A percentile compares a stretch with the other conserved stretches of the same genome.
These are phyloP conservation scores for Pichia gijzeniarum DNA, from an alignment of 805 yeast species.

Conservation along the genomic window DNA sequence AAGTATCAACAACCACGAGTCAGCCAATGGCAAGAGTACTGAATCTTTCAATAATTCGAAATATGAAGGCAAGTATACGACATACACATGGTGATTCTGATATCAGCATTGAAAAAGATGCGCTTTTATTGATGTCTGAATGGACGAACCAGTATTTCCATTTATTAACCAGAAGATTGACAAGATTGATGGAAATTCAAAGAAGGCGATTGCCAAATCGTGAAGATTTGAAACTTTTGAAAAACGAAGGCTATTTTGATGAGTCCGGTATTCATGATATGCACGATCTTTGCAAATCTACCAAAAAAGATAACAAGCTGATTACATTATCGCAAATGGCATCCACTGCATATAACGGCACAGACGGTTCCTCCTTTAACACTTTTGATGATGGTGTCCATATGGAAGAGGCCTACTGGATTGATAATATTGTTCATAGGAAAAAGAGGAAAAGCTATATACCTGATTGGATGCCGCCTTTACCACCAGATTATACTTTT, in stretches of 20 bases:
- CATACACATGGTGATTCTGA: background rate
- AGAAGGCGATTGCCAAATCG: slow-evolving; percentile 51
- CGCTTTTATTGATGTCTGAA: background rate
- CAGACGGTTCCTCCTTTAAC: slow-evolving; percentile 3
- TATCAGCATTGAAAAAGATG: background rate
- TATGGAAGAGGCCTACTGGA: slow-evolving; percentile 10
- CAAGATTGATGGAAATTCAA: slow-evolving; percentile 50
- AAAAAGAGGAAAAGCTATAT: slow-evolving; percentile 37
- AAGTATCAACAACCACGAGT: background rate
- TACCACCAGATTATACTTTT: slow-evolving; percentile 94
- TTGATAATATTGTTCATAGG: slow-evolving; percentile 11
- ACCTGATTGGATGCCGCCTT: slow-evolving; percentile 74
- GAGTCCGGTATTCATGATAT: slow-evolving; percentile 33
- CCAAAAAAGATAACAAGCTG: slow-evolving; percentile 17
- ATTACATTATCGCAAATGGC: slow-evolving; percentile 2
- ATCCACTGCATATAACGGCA: background rate
- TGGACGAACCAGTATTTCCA: slow-evolving; percentile 33
- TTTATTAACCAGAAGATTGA: slow-evolving; percentile 36
- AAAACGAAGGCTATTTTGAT: slow-evolving; percentile 37
- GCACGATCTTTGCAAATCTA: slow-evolving; percentile 24
- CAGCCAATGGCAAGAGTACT: slow-evolving; percentile 6
- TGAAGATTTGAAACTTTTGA: slow-evolving; percentile 42
- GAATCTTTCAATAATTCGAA: background rate
- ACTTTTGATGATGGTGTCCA: slow-evolving; percentile 6
- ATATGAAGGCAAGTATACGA: slow-evolving; percentile 4